phyloP scores from a whole-genome alignment of 208 protist genomes.

The Crithidia expoeki region DNA sequence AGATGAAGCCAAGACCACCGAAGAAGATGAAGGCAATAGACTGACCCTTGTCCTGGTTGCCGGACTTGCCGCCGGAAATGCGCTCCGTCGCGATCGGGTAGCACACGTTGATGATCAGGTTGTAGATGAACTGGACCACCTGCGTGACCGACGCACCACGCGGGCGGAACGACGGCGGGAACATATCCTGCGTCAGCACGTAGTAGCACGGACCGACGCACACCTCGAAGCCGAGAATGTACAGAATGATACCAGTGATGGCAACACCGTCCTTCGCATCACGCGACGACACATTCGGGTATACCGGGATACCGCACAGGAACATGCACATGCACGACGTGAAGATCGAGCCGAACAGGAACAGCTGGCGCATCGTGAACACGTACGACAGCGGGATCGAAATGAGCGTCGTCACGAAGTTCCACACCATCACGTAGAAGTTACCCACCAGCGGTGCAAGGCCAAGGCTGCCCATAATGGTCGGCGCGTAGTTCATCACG shows the following conservation, averaged over 20 bases:
- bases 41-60: constrained; percentile 88
- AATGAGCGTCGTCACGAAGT: constrained; percentile 83
- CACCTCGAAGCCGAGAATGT: constrained; percentile 74
- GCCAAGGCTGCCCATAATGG: constrained; percentile 68
- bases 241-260: constrained; percentile 80
- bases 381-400: constrained; percentile 69
- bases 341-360: constrained; percentile 61
- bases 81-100: constrained; percentile 76
- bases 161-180: constrained; percentile 81
- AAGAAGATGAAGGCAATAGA: constrained; percentile 91
- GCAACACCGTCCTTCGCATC: constrained; percentile 68
- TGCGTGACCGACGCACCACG: constrained; percentile 67
- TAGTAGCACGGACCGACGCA: constrained; percentile 82
- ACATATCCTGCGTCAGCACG: constrained; percentile 84
- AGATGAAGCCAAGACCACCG: constrained; percentile 61
- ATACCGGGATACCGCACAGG: constrained; percentile 76
- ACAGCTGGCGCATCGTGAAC: constrained; percentile 81
- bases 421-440: constrained; percentile 86
- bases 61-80: constrained; percentile 81
- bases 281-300: constrained; percentile 59
- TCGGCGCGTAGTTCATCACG: constrained; percentile 89
- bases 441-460: constrained; percentile 74
- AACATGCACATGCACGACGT: constrained; percentile 74
- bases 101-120: constrained; percentile 85
- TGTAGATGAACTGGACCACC: constrained; percentile 78